Percentiles rank a stretch among this genome's conserved stretches.
These are phyloP conservation scores for Cenchrus americanus DNA, from an alignment of 176 grass and related monocot species.

Conservation along the genomic window DNA sequence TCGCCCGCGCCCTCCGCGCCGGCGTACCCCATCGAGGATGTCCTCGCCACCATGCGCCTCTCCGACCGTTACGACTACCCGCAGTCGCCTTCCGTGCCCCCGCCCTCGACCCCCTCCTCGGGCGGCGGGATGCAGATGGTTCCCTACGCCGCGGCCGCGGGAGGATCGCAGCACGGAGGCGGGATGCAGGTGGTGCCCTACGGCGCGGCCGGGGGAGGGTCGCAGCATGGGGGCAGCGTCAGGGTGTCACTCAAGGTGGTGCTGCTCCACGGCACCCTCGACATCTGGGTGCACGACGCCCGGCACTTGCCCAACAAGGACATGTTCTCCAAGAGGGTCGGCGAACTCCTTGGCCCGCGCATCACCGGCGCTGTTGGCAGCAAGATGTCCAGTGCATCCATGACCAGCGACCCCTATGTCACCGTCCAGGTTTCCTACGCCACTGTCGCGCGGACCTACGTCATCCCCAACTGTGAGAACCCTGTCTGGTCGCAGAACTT, in stretches of 20 bases:
- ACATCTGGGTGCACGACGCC: conserved; percentile 70
- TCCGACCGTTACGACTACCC: conserved; percentile 40
- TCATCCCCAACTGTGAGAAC: conserved; percentile 77
- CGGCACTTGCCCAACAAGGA: conserved; percentile 81
- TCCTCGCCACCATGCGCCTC: conserved; percentile 60
- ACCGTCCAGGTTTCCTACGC: conserved; percentile 59
- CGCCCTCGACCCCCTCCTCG: conserved; percentile 37
- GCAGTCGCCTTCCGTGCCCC: conserved; percentile 30
- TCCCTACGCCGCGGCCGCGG: conserved; percentile 19
- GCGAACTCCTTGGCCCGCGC: conserved; percentile 53
- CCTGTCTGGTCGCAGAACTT: conserved; percentile 86
- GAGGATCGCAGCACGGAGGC: conserved; percentile 18
- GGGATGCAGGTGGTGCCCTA: conserved; percentile 53
- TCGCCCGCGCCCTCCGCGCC: conserved; percentile 38
- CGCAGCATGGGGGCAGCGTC: conserved; percentile 41
- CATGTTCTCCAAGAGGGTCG: conserved; percentile 73
- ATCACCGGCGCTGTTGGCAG: conserved; percentile 43
- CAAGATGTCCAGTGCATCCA: conserved; percentile 47
- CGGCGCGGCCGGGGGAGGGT: conserved; percentile 11
- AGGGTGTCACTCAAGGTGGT: conserved; percentile 72
- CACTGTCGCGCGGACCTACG: conserved; percentile 66
- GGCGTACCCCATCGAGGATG: conserved; percentile 60
- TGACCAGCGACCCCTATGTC: conserved; percentile 90
- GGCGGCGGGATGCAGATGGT: conserved; percentile 54
- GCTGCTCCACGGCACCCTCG: conserved; percentile 83